phyloP scores from a whole-genome alignment of 2,329 filamentous ascomycete genomes.

The Ophiostoma piceae region DNA sequence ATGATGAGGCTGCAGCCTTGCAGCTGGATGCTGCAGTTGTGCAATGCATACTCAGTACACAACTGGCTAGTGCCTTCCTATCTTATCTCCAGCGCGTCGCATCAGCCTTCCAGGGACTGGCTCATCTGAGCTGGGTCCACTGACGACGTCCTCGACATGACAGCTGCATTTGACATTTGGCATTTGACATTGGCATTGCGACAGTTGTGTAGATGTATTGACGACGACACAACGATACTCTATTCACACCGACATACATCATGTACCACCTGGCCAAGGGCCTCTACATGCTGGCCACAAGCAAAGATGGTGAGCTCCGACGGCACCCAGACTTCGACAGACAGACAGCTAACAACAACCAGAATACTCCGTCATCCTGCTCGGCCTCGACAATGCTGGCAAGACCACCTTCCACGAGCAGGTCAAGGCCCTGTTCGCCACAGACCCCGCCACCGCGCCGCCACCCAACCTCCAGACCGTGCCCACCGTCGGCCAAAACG shows the following conservation, averaged over 20 bases:
- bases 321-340: not conserved
- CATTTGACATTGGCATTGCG: not conserved
- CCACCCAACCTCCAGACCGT: conserved; percentile 76
- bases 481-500: conserved; percentile 95
- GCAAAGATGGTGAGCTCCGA: conserved; percentile 72
- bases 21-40: not conserved
- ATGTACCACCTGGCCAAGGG: conserved; percentile 98
- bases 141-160: not conserved
- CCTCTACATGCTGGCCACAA: conserved; percentile 89
- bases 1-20: too few species aligned
- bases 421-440: conserved; percentile 81
- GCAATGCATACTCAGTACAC: not conserved
- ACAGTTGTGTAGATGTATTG: not conserved
- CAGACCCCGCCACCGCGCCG: conserved; percentile 41
- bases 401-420: conserved; percentile 98
- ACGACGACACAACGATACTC: not conserved
- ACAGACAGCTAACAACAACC: not conserved
- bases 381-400: conserved; percentile 95
- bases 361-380: conserved; percentile 97
- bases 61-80: not conserved
- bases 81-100: conserved; percentile 5
- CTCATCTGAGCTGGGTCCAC: conserved; percentile 6
- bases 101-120: conserved; percentile 12
- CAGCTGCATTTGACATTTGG: not conserved
- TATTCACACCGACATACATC: not conserved